Percentiles rank a stretch among this genome's conserved stretches.
Conservation (phyloP, 192 early-diverging fungal species). For the Coemansia sp. region DNA sequence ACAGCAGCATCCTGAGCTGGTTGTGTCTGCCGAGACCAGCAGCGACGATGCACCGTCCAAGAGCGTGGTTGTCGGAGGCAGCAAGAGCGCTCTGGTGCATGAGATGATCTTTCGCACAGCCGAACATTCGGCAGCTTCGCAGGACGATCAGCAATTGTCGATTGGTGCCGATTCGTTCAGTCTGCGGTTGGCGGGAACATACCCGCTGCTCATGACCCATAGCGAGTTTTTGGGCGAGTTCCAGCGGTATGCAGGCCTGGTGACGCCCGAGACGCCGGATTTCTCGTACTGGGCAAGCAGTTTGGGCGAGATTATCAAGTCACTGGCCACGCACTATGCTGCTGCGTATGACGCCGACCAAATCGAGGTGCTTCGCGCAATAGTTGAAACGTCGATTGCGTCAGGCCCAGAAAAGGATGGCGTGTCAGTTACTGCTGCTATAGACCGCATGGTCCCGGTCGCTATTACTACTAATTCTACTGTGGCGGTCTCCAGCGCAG, state of each 20-base stretch:
- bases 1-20: conserved; percentile 57
- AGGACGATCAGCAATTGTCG: not conserved
- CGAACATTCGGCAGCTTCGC: not conserved
- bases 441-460: conserved; percentile 43
- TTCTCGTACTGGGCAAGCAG: conserved; percentile 10
- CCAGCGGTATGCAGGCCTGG: conserved; percentile 53
- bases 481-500: not conserved
- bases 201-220: conserved; percentile 43
- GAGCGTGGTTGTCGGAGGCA: conserved; percentile 47
- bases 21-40: not conserved
- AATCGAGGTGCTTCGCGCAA: conserved; percentile 25
- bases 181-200: conserved; percentile 39
- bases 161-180: conserved; percentile 15
- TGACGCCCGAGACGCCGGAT: conserved; percentile 28
- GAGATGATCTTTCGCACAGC: conserved; percentile 62
- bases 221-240: conserved; percentile 48
- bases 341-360: conserved; percentile 28
- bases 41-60: not conserved
- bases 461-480: not conserved
- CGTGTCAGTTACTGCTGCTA: conserved; percentile 6
- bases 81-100: conserved; percentile 60
- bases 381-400: conserved; percentile 19
- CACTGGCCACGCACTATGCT: conserved; percentile 28
- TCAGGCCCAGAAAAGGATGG: conserved; percentile 3
- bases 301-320: conserved; percentile 20